phyloP scores from a whole-genome alignment of 2,329 filamentous ascomycete species.

The Bipolaris bicolor region DNA sequence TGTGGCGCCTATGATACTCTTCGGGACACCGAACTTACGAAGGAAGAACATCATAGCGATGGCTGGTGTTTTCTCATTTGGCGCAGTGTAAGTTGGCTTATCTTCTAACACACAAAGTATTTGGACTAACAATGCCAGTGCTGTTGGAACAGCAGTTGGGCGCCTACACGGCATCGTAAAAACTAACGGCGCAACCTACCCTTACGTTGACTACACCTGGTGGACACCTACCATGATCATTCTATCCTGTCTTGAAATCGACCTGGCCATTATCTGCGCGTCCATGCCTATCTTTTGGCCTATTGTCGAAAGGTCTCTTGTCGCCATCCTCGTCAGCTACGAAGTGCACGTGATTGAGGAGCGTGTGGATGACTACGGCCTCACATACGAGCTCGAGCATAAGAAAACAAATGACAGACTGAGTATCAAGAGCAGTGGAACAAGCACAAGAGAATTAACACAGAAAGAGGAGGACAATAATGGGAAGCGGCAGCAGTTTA shows the following conservation, averaged over 20 bases:
- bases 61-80: conserved; percentile 40
- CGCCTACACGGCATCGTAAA: conserved; percentile 39
- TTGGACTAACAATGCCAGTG: conserved; percentile 30
- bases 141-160: conserved; percentile 39
- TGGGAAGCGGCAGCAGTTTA: conserved; percentile 27
- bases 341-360: conserved; percentile 44
- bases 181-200: conserved; percentile 36
- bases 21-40: conserved; percentile 34
- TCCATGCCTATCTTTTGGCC: conserved; percentile 49
- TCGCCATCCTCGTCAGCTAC: conserved; percentile 42
- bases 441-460: conserved; percentile 30
- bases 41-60: conserved; percentile 39
- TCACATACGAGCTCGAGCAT: conserved; percentile 39
- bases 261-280: conserved; percentile 44
- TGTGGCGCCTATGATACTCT: conserved; percentile 38
- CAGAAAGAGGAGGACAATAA: conserved; percentile 15
- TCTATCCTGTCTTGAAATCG: conserved; percentile 41
- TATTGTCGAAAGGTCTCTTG: conserved; percentile 33
- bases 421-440: conserved; percentile 36
- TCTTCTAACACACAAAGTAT: too few relatives aligned
- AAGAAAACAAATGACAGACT: conserved; percentile 15
- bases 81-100: conserved; percentile 36
- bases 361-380: conserved; percentile 28
- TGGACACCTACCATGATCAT: conserved; percentile 34
- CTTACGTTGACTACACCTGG: conserved; percentile 45